A percentile compares a stretch with the other conserved stretches of the same genome.
Evolutionary conservation across 2,329 filamentous ascomycete genomes (phyloP).

Genomic region (Xylariaceae sp.): DNA sequence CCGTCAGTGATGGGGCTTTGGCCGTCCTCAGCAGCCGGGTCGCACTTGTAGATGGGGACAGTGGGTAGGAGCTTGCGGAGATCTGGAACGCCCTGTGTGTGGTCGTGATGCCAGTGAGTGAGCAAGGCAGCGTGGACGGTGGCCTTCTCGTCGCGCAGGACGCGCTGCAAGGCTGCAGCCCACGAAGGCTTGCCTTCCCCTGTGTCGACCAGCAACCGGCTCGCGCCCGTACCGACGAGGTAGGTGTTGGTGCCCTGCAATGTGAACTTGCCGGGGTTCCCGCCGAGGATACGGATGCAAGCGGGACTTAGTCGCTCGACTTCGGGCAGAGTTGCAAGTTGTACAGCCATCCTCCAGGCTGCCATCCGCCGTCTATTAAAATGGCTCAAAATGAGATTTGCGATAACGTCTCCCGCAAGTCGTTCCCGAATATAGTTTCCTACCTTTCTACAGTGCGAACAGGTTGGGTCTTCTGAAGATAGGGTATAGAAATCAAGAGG

Average conservation of each 20-base stretch:
- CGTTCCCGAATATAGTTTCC: too few relatives aligned
- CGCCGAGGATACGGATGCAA: conserved; percentile 80
- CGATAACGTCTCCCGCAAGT: too few relatives aligned
- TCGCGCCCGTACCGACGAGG: conserved; percentile 70
- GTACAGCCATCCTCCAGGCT: conserved; percentile 60
- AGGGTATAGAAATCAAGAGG: too few relatives aligned
- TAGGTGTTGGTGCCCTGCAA: conserved; percentile 91
- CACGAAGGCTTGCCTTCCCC: conserved; percentile 77
- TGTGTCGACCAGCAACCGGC: conserved; percentile 82
- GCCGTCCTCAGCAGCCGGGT: conserved; percentile 42
- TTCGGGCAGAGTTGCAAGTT: conserved; percentile 62
- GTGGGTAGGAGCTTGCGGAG: conserved; percentile 61
- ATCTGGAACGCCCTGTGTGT: conserved; percentile 71
- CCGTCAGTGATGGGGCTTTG: conserved; percentile 55
- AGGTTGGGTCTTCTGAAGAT: too few relatives aligned
- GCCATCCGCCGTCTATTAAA: too few relatives aligned
- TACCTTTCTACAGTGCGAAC: too few relatives aligned
- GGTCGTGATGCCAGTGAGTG: conserved; percentile 91
- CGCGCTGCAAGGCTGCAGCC: conserved; percentile 60
- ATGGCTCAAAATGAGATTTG: too few relatives aligned
- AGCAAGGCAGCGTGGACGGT: conserved; percentile 67
- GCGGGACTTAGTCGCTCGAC: conserved; percentile 73
- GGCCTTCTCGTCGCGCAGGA: conserved; percentile 65
- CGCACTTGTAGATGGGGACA: conserved; percentile 62
- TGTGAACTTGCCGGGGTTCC: conserved; percentile 81